phyloP scores from a whole-genome alignment of 1,284 basidiomycete genomes.

The Cutaneotrichosporon cutaneum region DNA sequence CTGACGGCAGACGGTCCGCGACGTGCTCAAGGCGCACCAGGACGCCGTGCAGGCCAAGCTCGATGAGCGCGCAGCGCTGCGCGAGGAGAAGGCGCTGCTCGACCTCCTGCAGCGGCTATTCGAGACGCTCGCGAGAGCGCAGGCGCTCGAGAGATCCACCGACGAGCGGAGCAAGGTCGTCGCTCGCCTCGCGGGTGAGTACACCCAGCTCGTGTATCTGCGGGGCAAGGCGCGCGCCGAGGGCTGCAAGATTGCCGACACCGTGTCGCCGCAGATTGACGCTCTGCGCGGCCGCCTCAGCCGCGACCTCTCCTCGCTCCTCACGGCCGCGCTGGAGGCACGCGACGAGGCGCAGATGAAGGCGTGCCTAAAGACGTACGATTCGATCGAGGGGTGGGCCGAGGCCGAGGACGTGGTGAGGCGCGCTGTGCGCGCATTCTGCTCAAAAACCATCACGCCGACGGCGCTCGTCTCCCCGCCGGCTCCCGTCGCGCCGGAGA shows the following conservation, averaged over 20 bases:
- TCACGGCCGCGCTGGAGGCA: slow-evolving; percentile 58
- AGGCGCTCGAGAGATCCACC: slow-evolving; percentile 60
- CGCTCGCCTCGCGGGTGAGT: slow-evolving; percentile 80
- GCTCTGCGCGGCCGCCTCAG: slow-evolving; percentile 74
- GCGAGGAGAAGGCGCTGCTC: slow-evolving; percentile 82
- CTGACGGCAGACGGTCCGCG: slow-evolving; percentile 36
- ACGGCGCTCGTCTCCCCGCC: slow-evolving; percentile 28
- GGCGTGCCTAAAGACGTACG: slow-evolving; percentile 80
- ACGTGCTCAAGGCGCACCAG: slow-evolving; percentile 57
- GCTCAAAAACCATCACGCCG: slow-evolving; percentile 48
- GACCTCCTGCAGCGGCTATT: slow-evolving; percentile 84
- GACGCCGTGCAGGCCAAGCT: slow-evolving; percentile 73
- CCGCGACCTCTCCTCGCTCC: slow-evolving; percentile 79
- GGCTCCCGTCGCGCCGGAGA: slow-evolving; percentile 33
- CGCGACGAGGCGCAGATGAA: slow-evolving; percentile 59
- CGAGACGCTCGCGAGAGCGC: slow-evolving; percentile 77
- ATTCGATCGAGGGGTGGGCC: slow-evolving; percentile 72
- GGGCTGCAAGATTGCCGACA: slow-evolving; percentile 72
- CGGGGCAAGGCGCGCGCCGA: slow-evolving; percentile 73
- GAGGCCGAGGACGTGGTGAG: slow-evolving; percentile 82
- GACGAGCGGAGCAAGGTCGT: slow-evolving; percentile 64
- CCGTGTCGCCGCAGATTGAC: slow-evolving; percentile 72
- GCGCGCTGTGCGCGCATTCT: slow-evolving; percentile 66
- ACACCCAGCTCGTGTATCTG: slow-evolving; percentile 89
- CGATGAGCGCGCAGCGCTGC: slow-evolving; percentile 66